These are phyloP conservation scores for Mrakia hoshinonis DNA, from an alignment of 768 basidiomycete species.

Conservation along the genomic window DNA sequence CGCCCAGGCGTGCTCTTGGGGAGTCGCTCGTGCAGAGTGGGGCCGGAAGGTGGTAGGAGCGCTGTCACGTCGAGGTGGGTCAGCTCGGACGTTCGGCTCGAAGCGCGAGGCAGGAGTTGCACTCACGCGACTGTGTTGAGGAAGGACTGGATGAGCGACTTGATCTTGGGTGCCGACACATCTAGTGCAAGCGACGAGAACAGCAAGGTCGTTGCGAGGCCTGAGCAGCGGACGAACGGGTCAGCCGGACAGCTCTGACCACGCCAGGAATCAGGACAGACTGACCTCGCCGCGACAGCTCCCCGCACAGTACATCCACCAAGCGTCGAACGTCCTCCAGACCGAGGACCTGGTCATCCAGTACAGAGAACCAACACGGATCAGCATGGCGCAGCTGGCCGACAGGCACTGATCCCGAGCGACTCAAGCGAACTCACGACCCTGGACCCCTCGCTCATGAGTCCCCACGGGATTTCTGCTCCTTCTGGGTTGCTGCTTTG, in stretches of 20 bases:
- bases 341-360: neutral
- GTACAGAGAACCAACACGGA: neutral
- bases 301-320: neutral
- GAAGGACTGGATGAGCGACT: constrained; percentile 69
- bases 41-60: neutral
- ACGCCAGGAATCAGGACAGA: neutral
- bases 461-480: constrained; percentile 5
- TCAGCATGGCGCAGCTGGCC: too few species aligned
- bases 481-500: neutral
- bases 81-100: neutral
- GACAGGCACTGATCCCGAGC: neutral
- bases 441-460: constrained; percentile 3
- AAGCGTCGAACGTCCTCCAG: neutral
- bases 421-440: neutral
- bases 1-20: constrained; percentile 39
- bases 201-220: constrained; percentile 62
- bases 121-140: constrained; percentile 43
- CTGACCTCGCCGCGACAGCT: constrained; percentile 13
- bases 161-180: constrained; percentile 63
- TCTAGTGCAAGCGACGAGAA: constrained; percentile 85
- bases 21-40: constrained; percentile 1
- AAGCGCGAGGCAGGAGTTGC: constrained; percentile 12
- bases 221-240: neutral
- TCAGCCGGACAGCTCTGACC: too few species aligned
- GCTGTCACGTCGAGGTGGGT: neutral